Base-by-base conservation (phyloP, 140 eudicot species). In the Bidens hawaiensis region DNA sequence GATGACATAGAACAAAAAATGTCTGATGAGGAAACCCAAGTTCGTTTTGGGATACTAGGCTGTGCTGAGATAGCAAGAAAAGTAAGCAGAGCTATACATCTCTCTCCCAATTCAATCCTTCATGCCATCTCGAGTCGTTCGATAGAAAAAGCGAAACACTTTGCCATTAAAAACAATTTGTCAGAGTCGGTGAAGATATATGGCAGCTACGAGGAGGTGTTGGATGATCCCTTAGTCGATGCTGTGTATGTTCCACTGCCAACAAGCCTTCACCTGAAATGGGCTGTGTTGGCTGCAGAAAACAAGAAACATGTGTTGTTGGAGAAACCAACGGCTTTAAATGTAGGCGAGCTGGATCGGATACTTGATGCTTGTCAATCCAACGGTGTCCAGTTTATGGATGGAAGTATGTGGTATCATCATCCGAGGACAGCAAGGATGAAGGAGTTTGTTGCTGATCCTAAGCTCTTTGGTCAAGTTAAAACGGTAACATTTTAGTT, bases 401-500 rank as follows among this genome's bases (percentile, higher is more conserved):
- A 91, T 78, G 98, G 83, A 43, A 84, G 86, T 50, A 91, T 87
- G 96, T 91, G 98, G 94, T 81, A 77, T 70, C 96, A 90, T 78
- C 98, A 90, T 69, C 96, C 90, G 34, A 84, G 98, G 79, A 90
- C 98, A 22, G 69, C 72, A 0, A 73, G 53, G 64, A 82, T 90
- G 84, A 82, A 87, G 78, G 86, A 80, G 40, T 12, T 90, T 53
- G 8, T 90, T 1, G 65, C 68, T 24, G 78, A 90, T 79, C 42
- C 81, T 6, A 46, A 66, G 10, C 60, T 68, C 56, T 90, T 83
- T 23, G 95, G 97, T 24, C 82, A 76, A 74, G 75, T 89, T 60
- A 79, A 49, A 71, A 62, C 71, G 70, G 95, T 85, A 69, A 57
- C 36, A 14, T 16, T 13, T 28, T 18, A 4, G 38, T 19, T 10